Conservation (phyloP, 441 rosid species). For the Omphalea diandra region DNA sequence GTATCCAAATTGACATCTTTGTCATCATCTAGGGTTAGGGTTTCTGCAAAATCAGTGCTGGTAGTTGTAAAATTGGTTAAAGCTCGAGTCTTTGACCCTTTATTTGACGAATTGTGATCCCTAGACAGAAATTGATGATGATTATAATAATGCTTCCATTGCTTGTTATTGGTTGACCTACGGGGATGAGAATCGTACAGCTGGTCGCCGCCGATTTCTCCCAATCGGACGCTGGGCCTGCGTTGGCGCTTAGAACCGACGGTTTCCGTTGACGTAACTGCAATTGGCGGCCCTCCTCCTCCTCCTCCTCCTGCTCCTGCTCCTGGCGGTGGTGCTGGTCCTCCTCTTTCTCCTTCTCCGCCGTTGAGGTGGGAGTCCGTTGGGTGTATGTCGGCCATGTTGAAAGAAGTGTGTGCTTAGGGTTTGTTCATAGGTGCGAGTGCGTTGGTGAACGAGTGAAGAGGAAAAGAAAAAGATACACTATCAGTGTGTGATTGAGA, state of each 20-base stretch:
- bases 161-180: constrained; percentile 34
- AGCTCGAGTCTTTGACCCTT: constrained; percentile 63
- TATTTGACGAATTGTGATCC: constrained; percentile 32
- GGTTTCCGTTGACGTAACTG: constrained; percentile 43
- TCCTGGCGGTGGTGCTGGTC: constrained; percentile 29
- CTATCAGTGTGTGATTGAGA: neutral
- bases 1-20: constrained; percentile 51
- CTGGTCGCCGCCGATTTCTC: constrained; percentile 83
- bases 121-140: constrained; percentile 19
- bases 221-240: constrained; percentile 87
- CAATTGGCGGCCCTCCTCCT: constrained; percentile 25
- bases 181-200: constrained; percentile 39
- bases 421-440: neutral
- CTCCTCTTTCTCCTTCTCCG: constrained; percentile 16
- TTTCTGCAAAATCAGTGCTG: constrained; percentile 39
- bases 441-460: neutral
- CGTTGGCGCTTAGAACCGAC: constrained; percentile 69
- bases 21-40: constrained; percentile 64
- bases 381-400: constrained; percentile 51
- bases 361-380: constrained; percentile 47
- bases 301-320: constrained; percentile 10
- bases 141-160: constrained; percentile 41
- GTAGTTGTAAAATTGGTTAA: constrained; percentile 56
- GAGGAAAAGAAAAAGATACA: neutral
- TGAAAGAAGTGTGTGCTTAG: neutral